Base-by-base conservation (phyloP, 2,329 filamentous ascomycete genomes). In the Aspergillus sp. region DNA sequence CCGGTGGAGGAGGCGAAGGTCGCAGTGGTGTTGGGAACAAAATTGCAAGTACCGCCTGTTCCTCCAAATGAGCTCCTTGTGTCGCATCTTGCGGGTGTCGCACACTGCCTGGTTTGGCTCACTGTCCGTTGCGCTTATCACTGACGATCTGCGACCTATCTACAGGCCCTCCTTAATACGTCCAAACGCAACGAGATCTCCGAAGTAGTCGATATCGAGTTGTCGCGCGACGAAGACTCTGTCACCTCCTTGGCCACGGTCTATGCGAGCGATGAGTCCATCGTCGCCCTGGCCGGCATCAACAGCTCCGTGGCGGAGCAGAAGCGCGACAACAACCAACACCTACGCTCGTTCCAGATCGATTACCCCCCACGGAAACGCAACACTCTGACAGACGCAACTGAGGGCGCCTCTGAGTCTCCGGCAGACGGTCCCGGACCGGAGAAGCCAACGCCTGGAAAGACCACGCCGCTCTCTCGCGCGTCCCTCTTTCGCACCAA, bases 151-250 rank as follows among this genome's bases (percentile, higher is more conserved):
- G 25, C 25, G 25, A 29, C 25, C 25, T 29, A 29, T 29, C 47
- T 50, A 42, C 61, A 89, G 87, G 86, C 84, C 25, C 77, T 91
- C 13, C 79, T 96, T 57, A 86, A 93, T 68, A 81, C 86, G n/a
- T 84, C 83, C 16, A 77, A 77, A 63, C 85, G 82, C 34, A 78
- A 83, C 51, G 82, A 86, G 45, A 76, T 90, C 46, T 80, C 85
- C 57, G 77, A 87, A 60, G 77, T 81, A 19, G 83, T 86, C 58
- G 89, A 96, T 61, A 79, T 93, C 65, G 85, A 91, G 54, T 84
- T 96, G 45, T 88, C 88, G 56, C 82, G 85, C 62, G 85, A 92
- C 66, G 92, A 97, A 75, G 93, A 97, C 73, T 95, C 88, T 52
- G 89, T 96, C 53, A 91, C 88, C 59, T 92, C 88, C 50, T 79